phyloP scores from a whole-genome alignment of 2,329 filamentous ascomycete genomes.

The Phialophora tarda region DNA sequence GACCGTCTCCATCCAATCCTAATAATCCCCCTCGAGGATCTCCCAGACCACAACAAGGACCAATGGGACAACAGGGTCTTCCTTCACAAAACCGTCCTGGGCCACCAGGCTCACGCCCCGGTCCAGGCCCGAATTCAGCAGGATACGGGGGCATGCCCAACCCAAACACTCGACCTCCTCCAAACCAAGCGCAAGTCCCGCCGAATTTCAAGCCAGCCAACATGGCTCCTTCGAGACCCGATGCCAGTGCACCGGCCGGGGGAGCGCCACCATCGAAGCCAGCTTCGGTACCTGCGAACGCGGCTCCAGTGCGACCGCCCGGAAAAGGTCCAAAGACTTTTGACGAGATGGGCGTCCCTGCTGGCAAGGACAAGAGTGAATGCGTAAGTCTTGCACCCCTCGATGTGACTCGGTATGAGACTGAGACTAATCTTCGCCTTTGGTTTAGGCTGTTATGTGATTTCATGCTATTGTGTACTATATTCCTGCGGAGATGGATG shows the following conservation, averaged over 20 bases:
- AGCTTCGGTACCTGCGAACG: conserved; percentile 47
- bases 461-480: conserved; percentile 2
- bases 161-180: conserved; percentile 19
- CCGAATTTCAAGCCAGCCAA: conserved; percentile 33
- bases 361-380: conserved; percentile 81
- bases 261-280: conserved; percentile 44
- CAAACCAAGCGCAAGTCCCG: conserved; percentile 18
- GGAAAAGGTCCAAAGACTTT: conserved; percentile 91
- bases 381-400: conserved; percentile 70
- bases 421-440: not conserved
- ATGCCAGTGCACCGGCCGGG: conserved; percentile 24
- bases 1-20: conserved; percentile 25
- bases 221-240: conserved; percentile 33
- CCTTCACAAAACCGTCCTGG: conserved; percentile 28
- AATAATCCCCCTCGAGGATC: conserved; percentile 44
- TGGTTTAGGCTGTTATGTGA: conserved; percentile 19
- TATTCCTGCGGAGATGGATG: not conserved
- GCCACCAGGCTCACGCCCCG: conserved; percentile 22
- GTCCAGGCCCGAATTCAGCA: conserved; percentile 15
- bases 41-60: conserved; percentile 42
- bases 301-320: conserved; percentile 38
- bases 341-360: conserved; percentile 95
- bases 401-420: not conserved
- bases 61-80: conserved; percentile 23
- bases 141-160: conserved; percentile 26